Conservation (phyloP, 805 yeast genomes). For the Metschnikowia kunwiensis region DNA sequence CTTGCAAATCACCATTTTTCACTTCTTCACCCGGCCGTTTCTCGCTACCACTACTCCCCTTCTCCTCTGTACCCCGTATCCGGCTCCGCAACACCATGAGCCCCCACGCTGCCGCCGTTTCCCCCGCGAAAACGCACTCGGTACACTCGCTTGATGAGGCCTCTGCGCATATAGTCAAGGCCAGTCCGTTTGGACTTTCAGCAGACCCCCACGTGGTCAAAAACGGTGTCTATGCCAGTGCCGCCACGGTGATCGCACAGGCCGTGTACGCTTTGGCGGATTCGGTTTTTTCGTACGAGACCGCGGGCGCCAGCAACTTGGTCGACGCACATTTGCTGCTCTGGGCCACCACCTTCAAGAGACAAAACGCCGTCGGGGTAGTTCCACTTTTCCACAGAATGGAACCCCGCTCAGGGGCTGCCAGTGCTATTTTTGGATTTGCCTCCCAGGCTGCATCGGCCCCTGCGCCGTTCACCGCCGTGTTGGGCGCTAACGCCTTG, state of each 20-base stretch:
- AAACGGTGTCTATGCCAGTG: constrained; percentile 51
- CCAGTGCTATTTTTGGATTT: constrained; percentile 75
- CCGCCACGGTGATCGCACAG: constrained; percentile 52
- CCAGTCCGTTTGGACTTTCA: constrained; percentile 59
- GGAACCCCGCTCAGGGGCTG: constrained; percentile 83
- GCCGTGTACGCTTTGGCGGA: constrained; percentile 50
- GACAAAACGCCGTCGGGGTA: constrained; percentile 49
- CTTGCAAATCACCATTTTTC: neutral
- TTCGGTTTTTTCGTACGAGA: constrained; percentile 66
- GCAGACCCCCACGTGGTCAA: constrained; percentile 51
- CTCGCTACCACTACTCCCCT: too few species aligned
- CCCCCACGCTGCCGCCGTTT: constrained; percentile 11
- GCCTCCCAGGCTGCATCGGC: constrained; percentile 17
- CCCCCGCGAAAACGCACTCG: constrained; percentile 3
- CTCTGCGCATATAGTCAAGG: constrained; percentile 13
- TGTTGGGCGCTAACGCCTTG: constrained; percentile 68
- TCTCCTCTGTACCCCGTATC: neutral
- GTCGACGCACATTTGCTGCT: constrained; percentile 56
- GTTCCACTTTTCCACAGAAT: constrained; percentile 60
- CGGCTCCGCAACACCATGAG: constrained; percentile 9
- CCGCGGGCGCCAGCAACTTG: constrained; percentile 51
- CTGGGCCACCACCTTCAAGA: constrained; percentile 56
- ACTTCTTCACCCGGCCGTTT: too few species aligned
- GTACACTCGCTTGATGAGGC: constrained; percentile 8
- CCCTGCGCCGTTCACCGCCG: constrained; percentile 39